Base-by-base conservation (phyloP, 768 basidiomycete genomes). In the Galerina sulciceps region DNA sequence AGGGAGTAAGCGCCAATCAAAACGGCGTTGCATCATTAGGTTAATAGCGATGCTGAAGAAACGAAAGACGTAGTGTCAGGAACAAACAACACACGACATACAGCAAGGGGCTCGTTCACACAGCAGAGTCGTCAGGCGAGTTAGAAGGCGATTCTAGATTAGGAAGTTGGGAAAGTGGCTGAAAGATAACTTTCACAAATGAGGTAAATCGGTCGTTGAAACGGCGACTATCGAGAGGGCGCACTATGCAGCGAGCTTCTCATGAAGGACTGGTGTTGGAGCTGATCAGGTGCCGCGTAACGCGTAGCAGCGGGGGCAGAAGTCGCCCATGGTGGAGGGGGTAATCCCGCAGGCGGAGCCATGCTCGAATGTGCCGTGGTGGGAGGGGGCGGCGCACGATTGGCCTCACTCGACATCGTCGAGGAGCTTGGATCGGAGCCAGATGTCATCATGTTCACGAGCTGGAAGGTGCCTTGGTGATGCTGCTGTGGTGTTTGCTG, bases 381-480 rank as follows among this genome's bases (percentile, higher is more conserved):
- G 9, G 65, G 55, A 13, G 59, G 50, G 11, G 55, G 55, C 6
- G 64, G 51, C 35, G 65, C 69, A 14, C 65, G 63, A 42, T 38
- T 55, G 3, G 65, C 38, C 14, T 69, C 69, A n/a, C 60, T 53
- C 47, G 61, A 45, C 41, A 61, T 53, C 22, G 64, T 53, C 44
- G 64, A 54, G 10, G 55, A 38, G 43, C 49, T 57, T 38, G 58
- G 54, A 41, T 63, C 59, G 41, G 63, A 50, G 31, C 59, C 60
- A 9, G 73, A 69, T 13, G 73, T 67, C 59, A 77, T 72, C 67
- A 76, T 75, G 11, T 72, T 66, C 22, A 78, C 68, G 38, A 86
- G 74, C 66, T 87, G 86, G 67, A 88, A 88, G n/a, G 86, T 83
- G 0, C 85, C 74, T 63, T 86, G 84, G 63, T 87, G 85, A 56